Conservation (phyloP, 331 rosid genomes). For the Acacia pycnantha region DNA sequence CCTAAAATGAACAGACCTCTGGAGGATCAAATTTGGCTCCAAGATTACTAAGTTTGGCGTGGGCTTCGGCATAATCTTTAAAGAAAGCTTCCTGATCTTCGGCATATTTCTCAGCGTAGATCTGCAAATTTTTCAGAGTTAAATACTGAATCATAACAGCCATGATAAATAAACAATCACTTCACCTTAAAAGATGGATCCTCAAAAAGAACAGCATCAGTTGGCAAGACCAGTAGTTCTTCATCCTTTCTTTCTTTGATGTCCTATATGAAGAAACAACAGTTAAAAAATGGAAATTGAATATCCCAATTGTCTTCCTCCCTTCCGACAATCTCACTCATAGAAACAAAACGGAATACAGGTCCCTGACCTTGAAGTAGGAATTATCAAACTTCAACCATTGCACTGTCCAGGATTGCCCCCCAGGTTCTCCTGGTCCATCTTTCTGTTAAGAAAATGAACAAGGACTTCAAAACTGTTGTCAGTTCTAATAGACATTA, state of each 20-base stretch:
- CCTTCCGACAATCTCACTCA: neutral
- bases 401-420: slow-evolving; percentile 93
- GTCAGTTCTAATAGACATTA: neutral
- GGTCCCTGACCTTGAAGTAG: slow-evolving; percentile 74
- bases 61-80: slow-evolving; percentile 98
- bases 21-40: slow-evolving; percentile 97
- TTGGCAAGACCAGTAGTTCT: slow-evolving; percentile 89
- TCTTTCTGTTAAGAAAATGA: slow-evolving; percentile 65
- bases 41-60: slow-evolving; percentile 89
- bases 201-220: slow-evolving; percentile 90
- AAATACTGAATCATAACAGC: slow-evolving; percentile 12
- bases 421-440: slow-evolving; percentile 98
- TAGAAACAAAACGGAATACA: neutral
- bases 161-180: neutral
- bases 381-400: slow-evolving; percentile 97
- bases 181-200: slow-evolving; percentile 91
- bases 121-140: slow-evolving; percentile 48
- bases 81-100: slow-evolving; percentile 89
- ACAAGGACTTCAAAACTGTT: slow-evolving; percentile 25
- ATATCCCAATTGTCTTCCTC: slow-evolving; percentile 7
- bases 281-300: slow-evolving; percentile 33
- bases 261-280: slow-evolving; percentile 53
- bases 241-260: slow-evolving; percentile 87
- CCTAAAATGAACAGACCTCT: slow-evolving; percentile 62
- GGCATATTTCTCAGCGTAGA: slow-evolving; percentile 85